phyloP scores from a whole-genome alignment of 164 flowering plant species.

The Macadamia integrifolia region DNA sequence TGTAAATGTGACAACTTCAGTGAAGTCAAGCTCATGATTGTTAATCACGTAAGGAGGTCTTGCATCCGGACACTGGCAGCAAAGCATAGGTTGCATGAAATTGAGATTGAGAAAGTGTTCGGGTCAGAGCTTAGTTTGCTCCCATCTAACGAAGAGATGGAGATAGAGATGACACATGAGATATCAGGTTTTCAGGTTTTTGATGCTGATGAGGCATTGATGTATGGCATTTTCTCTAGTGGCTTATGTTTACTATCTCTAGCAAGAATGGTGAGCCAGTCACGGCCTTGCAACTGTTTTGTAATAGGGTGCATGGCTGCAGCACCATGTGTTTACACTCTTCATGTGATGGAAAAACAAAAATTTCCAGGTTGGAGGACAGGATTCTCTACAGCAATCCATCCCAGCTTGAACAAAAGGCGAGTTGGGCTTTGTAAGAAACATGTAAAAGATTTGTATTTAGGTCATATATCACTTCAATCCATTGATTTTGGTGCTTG shows the following conservation, averaged over 20 bases:
- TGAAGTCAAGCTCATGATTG: conserved; percentile 51
- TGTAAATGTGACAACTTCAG: conserved; percentile 44
- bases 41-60: conserved; percentile 51
- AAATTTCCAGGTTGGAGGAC: conserved; percentile 88
- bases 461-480: conserved; percentile 81
- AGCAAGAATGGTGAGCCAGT: conserved; percentile 50
- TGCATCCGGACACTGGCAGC: conserved; percentile 85
- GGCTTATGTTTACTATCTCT: conserved; percentile 76
- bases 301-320: conserved; percentile 58
- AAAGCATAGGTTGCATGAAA: conserved; percentile 67
- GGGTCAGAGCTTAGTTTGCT: conserved; percentile 57
- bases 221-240: conserved; percentile 58
- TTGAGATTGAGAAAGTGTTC: conserved; percentile 56
- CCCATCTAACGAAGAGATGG: conserved; percentile 49
- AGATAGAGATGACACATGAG: conserved; percentile 34
- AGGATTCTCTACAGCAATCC: conserved; percentile 71
- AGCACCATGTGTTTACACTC: conserved; percentile 64
- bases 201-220: conserved; percentile 47
- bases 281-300: conserved; percentile 66
- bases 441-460: conserved; percentile 71
- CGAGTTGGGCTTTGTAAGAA: conserved; percentile 67
- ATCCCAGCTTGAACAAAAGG: conserved; percentile 70
- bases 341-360: conserved; percentile 79
- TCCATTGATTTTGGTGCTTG: conserved; percentile 70
- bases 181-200: conserved; percentile 22